These are phyloP conservation scores for Elongisporangium anandrum DNA, from an alignment of 352 stramenopile genomes.

Conservation along the genomic window DNA sequence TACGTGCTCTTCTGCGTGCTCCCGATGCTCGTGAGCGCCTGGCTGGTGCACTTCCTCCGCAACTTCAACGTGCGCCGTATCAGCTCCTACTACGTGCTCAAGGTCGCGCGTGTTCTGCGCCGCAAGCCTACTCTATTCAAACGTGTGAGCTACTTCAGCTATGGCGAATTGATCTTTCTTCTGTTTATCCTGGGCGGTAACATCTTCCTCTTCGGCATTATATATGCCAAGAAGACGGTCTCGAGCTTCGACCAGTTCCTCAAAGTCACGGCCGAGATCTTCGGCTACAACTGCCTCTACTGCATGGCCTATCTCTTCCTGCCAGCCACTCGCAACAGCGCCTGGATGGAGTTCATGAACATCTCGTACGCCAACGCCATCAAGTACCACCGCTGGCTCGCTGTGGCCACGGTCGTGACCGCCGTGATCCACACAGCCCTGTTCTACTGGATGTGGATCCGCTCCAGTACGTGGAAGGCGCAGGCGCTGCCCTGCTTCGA, in stretches of 20 bases:
- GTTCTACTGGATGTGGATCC: slow-evolving; percentile 30
- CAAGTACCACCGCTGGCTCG: slow-evolving; percentile 56
- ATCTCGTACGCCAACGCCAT: slow-evolving; percentile 48
- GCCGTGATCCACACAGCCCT: slow-evolving; percentile 24
- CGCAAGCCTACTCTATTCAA: slow-evolving; percentile 27
- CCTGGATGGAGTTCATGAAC: slow-evolving; percentile 58
- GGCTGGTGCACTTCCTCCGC: slow-evolving; percentile 36
- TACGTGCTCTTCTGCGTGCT: slow-evolving; percentile 36
- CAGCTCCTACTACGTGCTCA: slow-evolving; percentile 21
- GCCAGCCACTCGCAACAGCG: slow-evolving; percentile 31
- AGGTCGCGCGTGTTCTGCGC: slow-evolving; percentile 26
- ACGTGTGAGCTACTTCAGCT: slow-evolving; percentile 24
- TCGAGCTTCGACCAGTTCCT: slow-evolving; percentile 9
- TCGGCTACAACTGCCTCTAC: slow-evolving; percentile 34
- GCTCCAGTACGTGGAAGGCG: slow-evolving; percentile 12
- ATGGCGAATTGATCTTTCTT: slow-evolving; percentile 33
- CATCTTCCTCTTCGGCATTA: slow-evolving; percentile 25
- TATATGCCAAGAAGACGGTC: slow-evolving; percentile 2
- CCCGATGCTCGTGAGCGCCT: slow-evolving; percentile 25
- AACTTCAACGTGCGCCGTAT: slow-evolving; percentile 33
- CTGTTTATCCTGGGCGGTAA: slow-evolving; percentile 19
- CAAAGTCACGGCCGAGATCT: slow-evolving; percentile 3
- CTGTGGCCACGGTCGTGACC: slow-evolving; percentile 24
- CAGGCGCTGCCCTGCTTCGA: slow-evolving; percentile 38
- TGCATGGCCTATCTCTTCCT: slow-evolving; percentile 54